Conservation (phyloP, 148 eudicot genomes). For the Tetragonia tetragonoides region DNA sequence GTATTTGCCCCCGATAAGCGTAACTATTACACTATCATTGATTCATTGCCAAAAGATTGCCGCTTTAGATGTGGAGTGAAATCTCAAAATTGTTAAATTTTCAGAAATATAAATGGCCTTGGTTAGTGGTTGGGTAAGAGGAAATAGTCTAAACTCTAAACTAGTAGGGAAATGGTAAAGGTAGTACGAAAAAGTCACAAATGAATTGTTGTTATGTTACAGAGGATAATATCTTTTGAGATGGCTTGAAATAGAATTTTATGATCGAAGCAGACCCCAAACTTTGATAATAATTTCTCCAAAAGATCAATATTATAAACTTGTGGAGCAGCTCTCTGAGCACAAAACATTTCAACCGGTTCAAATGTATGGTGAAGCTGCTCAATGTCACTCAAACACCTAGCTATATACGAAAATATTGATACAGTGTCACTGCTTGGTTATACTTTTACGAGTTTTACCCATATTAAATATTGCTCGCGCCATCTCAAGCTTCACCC, state of each 20-base stretch:
- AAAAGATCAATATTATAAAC: too few relatives aligned
- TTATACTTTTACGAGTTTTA: too few relatives aligned
- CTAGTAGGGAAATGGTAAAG: too few relatives aligned
- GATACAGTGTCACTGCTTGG: neutral
- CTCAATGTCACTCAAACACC: neutral
- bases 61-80: neutral
- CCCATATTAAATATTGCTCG: neutral
- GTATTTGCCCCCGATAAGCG: too few relatives aligned
- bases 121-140: neutral
- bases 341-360: neutral
- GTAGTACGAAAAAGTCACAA: neutral
- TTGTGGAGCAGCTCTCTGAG: neutral
- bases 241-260: neutral
- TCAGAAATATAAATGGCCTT: neutral
- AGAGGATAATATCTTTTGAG: neutral
- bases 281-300: neutral
- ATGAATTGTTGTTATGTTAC: neutral
- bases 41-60: too few relatives aligned
- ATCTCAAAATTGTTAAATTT: neutral
- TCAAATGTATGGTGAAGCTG: neutral
- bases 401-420: neutral
- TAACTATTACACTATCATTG: too few relatives aligned
- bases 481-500: neutral
- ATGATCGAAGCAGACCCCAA: neutral
- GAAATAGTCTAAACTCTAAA: too few relatives aligned